A percentile compares a stretch with the other conserved stretches of the same genome.
These are phyloP conservation scores for Neonectria magnoliae DNA, from an alignment of 2,329 filamentous ascomycete species.

Conservation along the genomic window DNA sequence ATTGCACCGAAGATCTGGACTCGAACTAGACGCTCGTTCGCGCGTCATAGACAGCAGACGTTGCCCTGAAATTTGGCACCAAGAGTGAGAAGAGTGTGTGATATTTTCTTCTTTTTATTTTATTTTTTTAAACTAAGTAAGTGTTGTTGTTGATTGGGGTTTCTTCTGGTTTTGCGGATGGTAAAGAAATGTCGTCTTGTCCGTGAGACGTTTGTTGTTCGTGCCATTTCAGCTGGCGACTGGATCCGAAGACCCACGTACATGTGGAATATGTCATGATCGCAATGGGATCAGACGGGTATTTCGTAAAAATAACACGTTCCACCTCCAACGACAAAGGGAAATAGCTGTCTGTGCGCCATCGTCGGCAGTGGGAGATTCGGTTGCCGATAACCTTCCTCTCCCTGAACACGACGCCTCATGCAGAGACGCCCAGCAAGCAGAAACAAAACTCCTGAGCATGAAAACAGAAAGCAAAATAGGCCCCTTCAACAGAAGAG, in stretches of 20 bases:
- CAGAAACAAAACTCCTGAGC: constrained; percentile 1
- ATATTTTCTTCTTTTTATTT: background rate
- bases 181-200: background rate
- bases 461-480: background rate
- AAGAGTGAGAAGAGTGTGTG: background rate
- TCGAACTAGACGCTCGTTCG: background rate
- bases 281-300: constrained; percentile 16
- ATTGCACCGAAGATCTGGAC: background rate
- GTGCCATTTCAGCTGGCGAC: constrained; percentile 9
- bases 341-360: constrained; percentile 29
- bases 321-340: constrained; percentile 25
- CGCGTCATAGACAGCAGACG: background rate
- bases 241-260: constrained; percentile 14
- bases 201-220: constrained; percentile 11
- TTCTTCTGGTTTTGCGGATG: constrained; percentile 14
- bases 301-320: constrained; percentile 19
- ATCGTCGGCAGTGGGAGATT: constrained; percentile 26
- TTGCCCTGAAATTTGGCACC: background rate
- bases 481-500: constrained; percentile 1
- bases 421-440: constrained; percentile 3
- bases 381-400: constrained; percentile 10
- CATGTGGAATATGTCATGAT: constrained; percentile 25
- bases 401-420: constrained; percentile 8
- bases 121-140: background rate
- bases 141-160: background rate